Conservation (phyloP, 805 yeast genomes). For the Metschnikowia kofuensis region DNA sequence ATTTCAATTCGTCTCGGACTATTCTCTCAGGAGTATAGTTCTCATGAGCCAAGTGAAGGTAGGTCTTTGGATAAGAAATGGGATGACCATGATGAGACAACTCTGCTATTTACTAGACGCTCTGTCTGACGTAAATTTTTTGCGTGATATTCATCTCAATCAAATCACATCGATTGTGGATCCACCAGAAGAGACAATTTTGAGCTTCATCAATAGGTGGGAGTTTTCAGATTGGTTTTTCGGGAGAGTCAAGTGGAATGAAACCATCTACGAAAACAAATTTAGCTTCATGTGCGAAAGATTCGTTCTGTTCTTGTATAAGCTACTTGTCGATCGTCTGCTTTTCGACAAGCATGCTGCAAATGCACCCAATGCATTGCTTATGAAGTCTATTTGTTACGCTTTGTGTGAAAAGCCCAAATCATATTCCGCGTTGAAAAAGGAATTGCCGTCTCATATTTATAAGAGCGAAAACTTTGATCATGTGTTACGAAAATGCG, state of each 20-base stretch:
- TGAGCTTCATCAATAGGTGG: slow-evolving; percentile 52
- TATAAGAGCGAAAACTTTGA: slow-evolving; percentile 42
- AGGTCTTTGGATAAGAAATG: slow-evolving; percentile 77
- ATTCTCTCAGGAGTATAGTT: slow-evolving; percentile 58
- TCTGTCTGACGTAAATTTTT: slow-evolving; percentile 39
- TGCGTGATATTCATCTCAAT: slow-evolving; percentile 45
- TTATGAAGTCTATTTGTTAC: slow-evolving; percentile 47
- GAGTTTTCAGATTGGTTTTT: slow-evolving; percentile 48
- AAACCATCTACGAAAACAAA: slow-evolving; percentile 48
- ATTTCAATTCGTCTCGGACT: slow-evolving; percentile 50
- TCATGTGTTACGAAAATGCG: slow-evolving; percentile 53
- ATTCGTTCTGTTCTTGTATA: slow-evolving; percentile 43
- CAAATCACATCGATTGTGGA: slow-evolving; percentile 43
- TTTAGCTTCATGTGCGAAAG: slow-evolving; percentile 43
- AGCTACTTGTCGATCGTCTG: slow-evolving; percentile 38
- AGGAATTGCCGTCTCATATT: slow-evolving; percentile 21
- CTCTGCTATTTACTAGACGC: slow-evolving; percentile 47
- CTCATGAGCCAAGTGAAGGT: slow-evolving; percentile 57
- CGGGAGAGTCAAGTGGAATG: slow-evolving; percentile 29
- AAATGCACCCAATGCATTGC: slow-evolving; percentile 7
- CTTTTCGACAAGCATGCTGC: slow-evolving; percentile 19
- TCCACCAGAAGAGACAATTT: slow-evolving; percentile 34
- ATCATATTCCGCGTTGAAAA: slow-evolving; percentile 18
- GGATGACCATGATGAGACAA: slow-evolving; percentile 50
- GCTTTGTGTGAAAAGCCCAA: slow-evolving; percentile 48